Conservation (phyloP, 139 green algal genomes). For the Eudorina sp. region DNA sequence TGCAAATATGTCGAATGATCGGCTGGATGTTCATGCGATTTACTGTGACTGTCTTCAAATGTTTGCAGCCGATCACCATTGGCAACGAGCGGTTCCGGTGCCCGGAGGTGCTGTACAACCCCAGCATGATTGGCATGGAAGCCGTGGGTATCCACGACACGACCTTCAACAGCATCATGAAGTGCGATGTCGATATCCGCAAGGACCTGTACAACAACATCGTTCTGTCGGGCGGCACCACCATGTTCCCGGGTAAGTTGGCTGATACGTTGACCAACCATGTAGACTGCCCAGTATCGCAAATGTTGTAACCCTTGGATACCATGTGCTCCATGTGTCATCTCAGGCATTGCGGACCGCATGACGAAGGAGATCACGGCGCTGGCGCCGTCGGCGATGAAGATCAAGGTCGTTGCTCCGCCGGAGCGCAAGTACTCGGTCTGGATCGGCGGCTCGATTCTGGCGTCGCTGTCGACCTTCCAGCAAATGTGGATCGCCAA, state of each 20-base stretch:
- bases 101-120: constrained; percentile 98
- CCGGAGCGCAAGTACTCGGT: constrained; percentile 94
- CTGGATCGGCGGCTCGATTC: constrained; percentile 98
- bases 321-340: constrained; percentile 40
- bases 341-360: constrained; percentile 95
- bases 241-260: constrained; percentile 92
- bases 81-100: constrained; percentile 97
- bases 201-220: constrained; percentile 98
- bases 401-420: constrained; percentile 96
- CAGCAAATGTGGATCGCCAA: constrained; percentile 97
- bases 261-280: no score
- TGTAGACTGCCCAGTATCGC: no score
- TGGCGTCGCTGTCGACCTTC: constrained; percentile 97
- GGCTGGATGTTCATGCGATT: no score
- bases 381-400: constrained; percentile 92
- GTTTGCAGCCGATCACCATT: constrained; percentile 95
- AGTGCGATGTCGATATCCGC: constrained; percentile 98
- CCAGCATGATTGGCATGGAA: constrained; percentile 92
- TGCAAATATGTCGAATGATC: neutral
- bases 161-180: constrained; percentile 99
- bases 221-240: constrained; percentile 93
- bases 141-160: constrained; percentile 94
- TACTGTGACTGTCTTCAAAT: no score
- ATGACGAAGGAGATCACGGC: constrained; percentile 98
- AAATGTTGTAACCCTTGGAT: no score